Evolutionary conservation across 75 land plant genomes (phyloP), one percentile per base, ranked within the genome.

Genomic region (Pinus taeda): DNA sequence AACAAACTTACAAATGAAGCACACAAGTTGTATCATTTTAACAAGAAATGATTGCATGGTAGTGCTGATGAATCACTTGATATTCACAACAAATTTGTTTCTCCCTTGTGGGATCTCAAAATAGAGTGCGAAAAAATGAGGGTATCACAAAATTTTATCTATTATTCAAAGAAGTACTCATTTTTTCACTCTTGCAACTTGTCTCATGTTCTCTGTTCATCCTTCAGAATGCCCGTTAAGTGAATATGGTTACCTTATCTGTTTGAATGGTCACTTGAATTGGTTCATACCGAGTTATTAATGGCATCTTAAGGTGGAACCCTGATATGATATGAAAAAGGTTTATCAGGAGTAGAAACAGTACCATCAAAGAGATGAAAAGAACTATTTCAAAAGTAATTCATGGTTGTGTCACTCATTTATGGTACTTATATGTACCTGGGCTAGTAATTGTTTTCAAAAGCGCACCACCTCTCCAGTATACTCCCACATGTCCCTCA

Each of bases 401-500:
- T 49, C 55, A 49, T 9, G 11, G 55, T 49, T 49, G 55, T 49
- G 55, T 49, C 12, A 49, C 1, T 49, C 1, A 49, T 49, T 49
- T 11, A 49, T 49, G 55, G 55, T 49, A 49, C 55, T 49, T 9
- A 56, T 33, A 59, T 29, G 60, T 29, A 96, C 98, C 98, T 84
- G 98, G 98, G 39, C 81, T 86, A 4, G 98, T 88, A 39, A 92
- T 88, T 30, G 90, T 87, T 59, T 96, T 82, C 59, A 93, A 78
- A 75, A 96, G 93, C 14, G 98, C 98, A 65, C 98, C 98, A 74
- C 98, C 96, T 66, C 93, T 89, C 94, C 94, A 96, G 57, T 96
- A 96, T 3, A 88, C 96, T 42, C 98, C 96, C 76, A 96, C 98
- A 88, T 96, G 96, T 60, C 98, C 98, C 81, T 96, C 98, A 11